Evolutionary conservation across 1,284 basidiomycete genomes (phyloP).

Genomic region (Nidula niveotomentosa): DNA sequence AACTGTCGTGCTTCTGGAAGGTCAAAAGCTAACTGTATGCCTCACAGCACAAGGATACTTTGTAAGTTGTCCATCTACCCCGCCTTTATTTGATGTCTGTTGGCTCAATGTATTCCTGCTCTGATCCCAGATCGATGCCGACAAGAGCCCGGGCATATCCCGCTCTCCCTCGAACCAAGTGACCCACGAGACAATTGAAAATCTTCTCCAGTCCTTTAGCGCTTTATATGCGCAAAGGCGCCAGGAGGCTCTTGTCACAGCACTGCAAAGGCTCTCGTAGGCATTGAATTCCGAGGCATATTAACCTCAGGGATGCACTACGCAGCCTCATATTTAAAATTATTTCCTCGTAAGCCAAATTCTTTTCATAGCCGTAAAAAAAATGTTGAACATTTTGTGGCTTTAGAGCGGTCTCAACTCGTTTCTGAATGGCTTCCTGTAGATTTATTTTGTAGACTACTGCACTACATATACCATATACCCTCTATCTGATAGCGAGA

Average conservation of each 20-base stretch:
- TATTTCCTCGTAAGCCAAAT: too few relatives aligned
- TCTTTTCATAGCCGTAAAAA: too few relatives aligned
- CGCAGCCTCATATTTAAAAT: too few relatives aligned
- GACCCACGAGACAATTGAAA: slow-evolving; percentile 56
- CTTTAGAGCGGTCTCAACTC: too few relatives aligned
- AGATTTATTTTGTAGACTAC: too few relatives aligned
- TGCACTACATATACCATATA: too few relatives aligned
- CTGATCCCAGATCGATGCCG: slow-evolving; percentile 17
- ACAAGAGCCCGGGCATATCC: slow-evolving; percentile 11
- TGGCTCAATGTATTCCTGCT: too few relatives aligned
- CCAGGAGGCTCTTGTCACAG: slow-evolving; percentile 45
- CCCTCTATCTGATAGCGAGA: too few relatives aligned
- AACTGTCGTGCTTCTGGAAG: slow-evolving; percentile 55
- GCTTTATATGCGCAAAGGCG: slow-evolving; percentile 44
- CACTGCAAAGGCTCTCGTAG: slow-evolving; percentile 43
- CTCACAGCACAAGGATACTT: slow-evolving; percentile 54
- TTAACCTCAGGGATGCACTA: too few relatives aligned
- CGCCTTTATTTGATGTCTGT: slow-evolving; percentile 5
- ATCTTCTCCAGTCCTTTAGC: slow-evolving; percentile 52
- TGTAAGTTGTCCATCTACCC: slow-evolving; percentile 27
- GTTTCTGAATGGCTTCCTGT: too few relatives aligned
- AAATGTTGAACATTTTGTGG: too few relatives aligned
- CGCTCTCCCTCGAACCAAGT: slow-evolving; percentile 6
- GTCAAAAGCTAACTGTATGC: slow-evolving; percentile 39
- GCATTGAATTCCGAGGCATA: too few relatives aligned